Conservation (phyloP, 768 basidiomycete genomes). For the Exsudoporus frostii region DNA sequence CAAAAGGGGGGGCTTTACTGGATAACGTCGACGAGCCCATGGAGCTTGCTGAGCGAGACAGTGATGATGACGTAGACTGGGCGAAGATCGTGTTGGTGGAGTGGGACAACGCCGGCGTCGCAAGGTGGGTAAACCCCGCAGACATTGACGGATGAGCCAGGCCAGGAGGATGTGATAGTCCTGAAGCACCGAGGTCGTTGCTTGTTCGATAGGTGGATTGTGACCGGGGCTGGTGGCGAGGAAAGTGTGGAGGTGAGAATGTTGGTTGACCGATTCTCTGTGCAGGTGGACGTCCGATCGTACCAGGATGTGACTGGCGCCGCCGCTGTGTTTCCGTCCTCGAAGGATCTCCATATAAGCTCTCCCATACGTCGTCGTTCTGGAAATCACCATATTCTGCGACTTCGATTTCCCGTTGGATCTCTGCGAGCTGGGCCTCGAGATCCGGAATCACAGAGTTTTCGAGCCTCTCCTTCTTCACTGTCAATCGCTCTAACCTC, state of each 20-base stretch:
- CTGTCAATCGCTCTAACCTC: conserved; percentile 64
- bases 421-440: conserved; percentile 59
- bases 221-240: conserved; percentile 29
- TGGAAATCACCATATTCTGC: conserved; percentile 28
- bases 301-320: conserved; percentile 28
- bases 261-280: conserved; percentile 15
- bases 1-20: conserved; percentile 52
- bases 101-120: conserved; percentile 12
- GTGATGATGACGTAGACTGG: conserved; percentile 21
- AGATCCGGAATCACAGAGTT: conserved; percentile 56
- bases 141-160: conserved; percentile 14
- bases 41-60: conserved; percentile 30
- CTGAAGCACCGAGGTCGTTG: conserved; percentile 10
- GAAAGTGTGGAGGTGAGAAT: conserved; percentile 26
- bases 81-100: conserved; percentile 16
- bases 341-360: conserved; percentile 10
- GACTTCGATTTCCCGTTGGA: conserved; percentile 58
- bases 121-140: conserved; percentile 11
- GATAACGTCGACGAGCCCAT: conserved; percentile 43
- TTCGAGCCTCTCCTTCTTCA: conserved; percentile 68
- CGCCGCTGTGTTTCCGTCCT: conserved; percentile 22
- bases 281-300: conserved; percentile 23
- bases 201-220: conserved; percentile 22
- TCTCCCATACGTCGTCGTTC: conserved; percentile 17
- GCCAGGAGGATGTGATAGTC: conserved; percentile 18